Evolutionary conservation across 805 yeast species (phyloP), one percentile per base, ranked within the genome.

Genomic region (Pichia thaimueangensis): DNA sequence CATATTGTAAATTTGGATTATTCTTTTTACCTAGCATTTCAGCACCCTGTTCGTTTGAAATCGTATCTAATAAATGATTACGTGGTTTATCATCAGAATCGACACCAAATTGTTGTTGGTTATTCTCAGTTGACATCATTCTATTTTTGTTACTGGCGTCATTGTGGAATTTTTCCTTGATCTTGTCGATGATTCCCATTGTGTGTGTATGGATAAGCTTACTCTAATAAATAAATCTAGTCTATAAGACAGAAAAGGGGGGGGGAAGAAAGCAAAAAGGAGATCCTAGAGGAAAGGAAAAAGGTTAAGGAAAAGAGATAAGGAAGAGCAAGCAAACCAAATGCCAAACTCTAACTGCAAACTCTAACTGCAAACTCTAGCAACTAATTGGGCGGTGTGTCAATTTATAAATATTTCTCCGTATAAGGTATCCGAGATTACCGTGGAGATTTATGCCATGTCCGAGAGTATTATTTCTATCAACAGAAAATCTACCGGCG

Each of bases 51-150:
- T 37, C 44, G 16, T 48, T 48, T 1, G 49, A 45, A 10, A 48
- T 21, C 2, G 49, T 43, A 29, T 48, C 51, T 47, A 48, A 38
- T 43, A 48, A 40, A 9, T 45, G 33, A 25, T 45, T 45, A 7
- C 49, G 40, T 20, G 47, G 47, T n/a, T 35, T 32, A 24, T 41
- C 42, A 21, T 41, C 30, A 6, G 33, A 37, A 22, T 33, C 38
- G 6, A 37, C 34, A 32, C 42, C 44, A 20, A 43, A 29, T 19
- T 45, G 36, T 19, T 45, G 43, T 29, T 40, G 41, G 27, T 48
- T 48, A 15, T 43, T 43, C 8, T 45, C 47, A 4, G 47, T 43
- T 7, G 17, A 21, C 38, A 43, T 29, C 41, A 48, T 32, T n/a
- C 43, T 35, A 15, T 48, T 48, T n/a, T 31, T 22, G 38, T 39